Conservation (phyloP, 1,139 yeast genomes). For the Pichiaceae sp. region DNA sequence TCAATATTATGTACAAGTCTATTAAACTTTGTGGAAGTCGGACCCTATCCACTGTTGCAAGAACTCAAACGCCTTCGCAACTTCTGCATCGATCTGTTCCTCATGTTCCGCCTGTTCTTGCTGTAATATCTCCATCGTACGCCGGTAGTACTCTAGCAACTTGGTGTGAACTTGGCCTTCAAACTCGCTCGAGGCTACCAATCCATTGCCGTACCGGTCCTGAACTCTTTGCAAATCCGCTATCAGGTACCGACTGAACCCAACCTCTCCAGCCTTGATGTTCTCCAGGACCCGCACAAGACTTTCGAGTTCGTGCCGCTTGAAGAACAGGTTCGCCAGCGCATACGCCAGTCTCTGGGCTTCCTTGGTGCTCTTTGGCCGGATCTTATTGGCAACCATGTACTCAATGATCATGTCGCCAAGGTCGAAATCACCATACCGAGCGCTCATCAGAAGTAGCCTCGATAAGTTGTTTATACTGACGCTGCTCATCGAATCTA, state of each 20-base stretch:
- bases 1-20: not conserved
- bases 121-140: constrained; percentile 7
- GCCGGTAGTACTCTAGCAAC: constrained; percentile 9
- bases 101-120: no score
- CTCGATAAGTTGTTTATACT: constrained; percentile 4
- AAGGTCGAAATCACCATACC: constrained; percentile 2
- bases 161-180: constrained; percentile 5
- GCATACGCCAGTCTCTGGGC: constrained; percentile 1
- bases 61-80: no score
- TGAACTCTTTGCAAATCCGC: not conserved
- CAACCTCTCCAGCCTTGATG: not conserved
- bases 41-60: not conserved
- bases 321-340: constrained; percentile 2
- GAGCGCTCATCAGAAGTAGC: constrained; percentile 4
- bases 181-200: not conserved
- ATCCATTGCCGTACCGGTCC: not conserved
- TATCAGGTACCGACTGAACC: not conserved
- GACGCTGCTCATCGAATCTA: not conserved
- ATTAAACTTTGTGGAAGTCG: not conserved
- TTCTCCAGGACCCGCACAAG: constrained; percentile 4
- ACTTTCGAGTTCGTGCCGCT: constrained; percentile 6
- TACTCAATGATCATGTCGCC: constrained; percentile 6
- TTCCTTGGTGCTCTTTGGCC: not conserved
- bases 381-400: constrained; percentile 1
- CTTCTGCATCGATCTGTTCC: no score